These are phyloP conservation scores for Cordyceps tenuipes DNA, from an alignment of 2,329 filamentous ascomycete genomes.

Conservation along the genomic window DNA sequence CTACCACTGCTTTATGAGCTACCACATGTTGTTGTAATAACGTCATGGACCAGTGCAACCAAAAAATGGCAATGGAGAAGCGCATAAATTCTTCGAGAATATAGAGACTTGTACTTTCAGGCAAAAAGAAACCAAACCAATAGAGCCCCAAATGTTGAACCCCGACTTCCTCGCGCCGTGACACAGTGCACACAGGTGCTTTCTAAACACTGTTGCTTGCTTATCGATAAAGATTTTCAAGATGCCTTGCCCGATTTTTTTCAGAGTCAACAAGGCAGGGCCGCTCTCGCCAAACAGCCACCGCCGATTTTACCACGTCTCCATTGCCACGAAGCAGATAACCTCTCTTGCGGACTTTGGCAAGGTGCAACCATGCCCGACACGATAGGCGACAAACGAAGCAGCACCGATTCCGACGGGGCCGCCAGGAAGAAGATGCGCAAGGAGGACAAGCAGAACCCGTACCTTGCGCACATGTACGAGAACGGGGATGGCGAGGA, in stretches of 20 bases:
- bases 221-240: slow-evolving; percentile 11
- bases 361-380: slow-evolving; percentile 4
- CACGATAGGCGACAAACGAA: slow-evolving; percentile 33
- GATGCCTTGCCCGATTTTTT: not conserved
- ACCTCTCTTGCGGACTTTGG: not conserved
- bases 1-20: no score
- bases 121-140: not conserved
- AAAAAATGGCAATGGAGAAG: not conserved
- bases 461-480: slow-evolving; percentile 88
- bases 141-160: no score
- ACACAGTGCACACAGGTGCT: not conserved
- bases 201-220: not conserved
- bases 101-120: not conserved
- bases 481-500: slow-evolving; percentile 39
- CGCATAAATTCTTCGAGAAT: not conserved
- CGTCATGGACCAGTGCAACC: not conserved
- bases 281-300: not conserved
- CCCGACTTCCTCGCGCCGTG: not conserved
- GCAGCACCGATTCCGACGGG: slow-evolving; percentile 35
- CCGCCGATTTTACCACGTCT: not conserved
- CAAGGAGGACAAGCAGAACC: slow-evolving; percentile 49
- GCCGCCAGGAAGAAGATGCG: slow-evolving; percentile 32
- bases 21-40: not conserved
- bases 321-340: not conserved
- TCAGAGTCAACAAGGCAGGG: not conserved